Evolutionary conservation across 345 rosid genomes (phyloP).

Genomic region (Pistacia atlantica): DNA sequence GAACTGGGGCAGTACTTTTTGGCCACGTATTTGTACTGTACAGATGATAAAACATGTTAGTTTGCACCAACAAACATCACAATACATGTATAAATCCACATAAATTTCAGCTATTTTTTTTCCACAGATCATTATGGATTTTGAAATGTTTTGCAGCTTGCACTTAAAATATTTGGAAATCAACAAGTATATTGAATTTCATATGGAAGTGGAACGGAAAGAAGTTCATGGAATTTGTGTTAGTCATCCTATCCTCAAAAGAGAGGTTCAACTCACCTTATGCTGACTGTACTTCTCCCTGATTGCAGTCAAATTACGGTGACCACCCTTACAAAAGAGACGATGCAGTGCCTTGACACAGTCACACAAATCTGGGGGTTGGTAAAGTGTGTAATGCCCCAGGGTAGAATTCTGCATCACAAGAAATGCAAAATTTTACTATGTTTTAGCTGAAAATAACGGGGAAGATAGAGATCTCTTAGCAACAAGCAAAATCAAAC

Average conservation of each 20-base stretch:
- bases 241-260: neutral
- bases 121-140: neutral
- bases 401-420: constrained; percentile 24
- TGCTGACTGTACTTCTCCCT: constrained; percentile 40
- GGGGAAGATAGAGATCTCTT: neutral
- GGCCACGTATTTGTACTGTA: constrained; percentile 32
- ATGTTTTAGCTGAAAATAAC: neutral
- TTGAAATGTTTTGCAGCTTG: neutral
- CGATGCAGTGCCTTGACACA: constrained; percentile 34
- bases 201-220: neutral
- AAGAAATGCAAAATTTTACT: neutral
- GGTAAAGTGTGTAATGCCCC: constrained; percentile 32
- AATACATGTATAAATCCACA: neutral
- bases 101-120: neutral
- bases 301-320: constrained; percentile 27
- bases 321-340: constrained; percentile 20
- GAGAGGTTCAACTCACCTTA: constrained; percentile 20
- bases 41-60: neutral
- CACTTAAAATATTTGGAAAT: neutral
- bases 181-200: neutral
- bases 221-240: too few species aligned
- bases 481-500: neutral
- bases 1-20: constrained; percentile 27
- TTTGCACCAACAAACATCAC: neutral
- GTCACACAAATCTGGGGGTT: constrained; percentile 26